Conservation (phyloP, 805 yeast species). For the Cyberlindnera xylosilytica region DNA sequence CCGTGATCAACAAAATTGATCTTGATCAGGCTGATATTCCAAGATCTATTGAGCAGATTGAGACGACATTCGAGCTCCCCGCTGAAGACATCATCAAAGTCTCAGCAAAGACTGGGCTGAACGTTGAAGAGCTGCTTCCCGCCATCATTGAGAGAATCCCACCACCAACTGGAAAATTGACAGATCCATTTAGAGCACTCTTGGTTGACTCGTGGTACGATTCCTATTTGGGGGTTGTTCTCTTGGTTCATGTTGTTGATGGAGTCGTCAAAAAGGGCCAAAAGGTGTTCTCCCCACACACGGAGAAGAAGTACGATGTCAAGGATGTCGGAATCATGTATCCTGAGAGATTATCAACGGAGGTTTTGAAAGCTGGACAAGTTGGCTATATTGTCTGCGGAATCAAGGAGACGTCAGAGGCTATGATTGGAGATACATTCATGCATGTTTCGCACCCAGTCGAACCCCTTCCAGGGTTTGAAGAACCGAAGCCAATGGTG, state of each 20-base stretch:
- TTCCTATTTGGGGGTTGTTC: conserved; percentile 84
- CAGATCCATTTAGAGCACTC: conserved; percentile 62
- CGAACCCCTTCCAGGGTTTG: conserved; percentile 89
- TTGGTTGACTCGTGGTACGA: conserved; percentile 99
- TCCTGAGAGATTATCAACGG: conserved; percentile 75
- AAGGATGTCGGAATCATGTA: conserved; percentile 95
- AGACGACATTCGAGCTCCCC: conserved; percentile 75
- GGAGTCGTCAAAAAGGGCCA: conserved; percentile 75
- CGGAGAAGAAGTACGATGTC: conserved; percentile 74
- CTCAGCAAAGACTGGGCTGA: conserved; percentile 87
- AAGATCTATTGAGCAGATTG: conserved; percentile 80
- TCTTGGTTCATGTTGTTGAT: conserved; percentile 81
- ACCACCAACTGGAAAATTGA: conserved; percentile 58
- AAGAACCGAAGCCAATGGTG: conserved; percentile 97
- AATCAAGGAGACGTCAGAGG: conserved; percentile 83
- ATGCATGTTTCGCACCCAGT: conserved; percentile 57
- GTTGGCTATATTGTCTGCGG: conserved; percentile 95
- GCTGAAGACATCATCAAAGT: conserved; percentile 74
- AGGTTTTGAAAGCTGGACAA: conserved; percentile 76
- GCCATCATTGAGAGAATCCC: conserved; percentile 80
- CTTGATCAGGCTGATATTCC: conserved; percentile 83
- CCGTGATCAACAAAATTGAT: conserved; percentile 91
- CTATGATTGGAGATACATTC: conserved; percentile 88
- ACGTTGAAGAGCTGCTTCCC: conserved; percentile 78
- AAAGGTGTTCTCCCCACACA: conserved; percentile 73